Conservation (phyloP, 2,329 filamentous ascomycete species). For the Metarhizium robertsii region DNA sequence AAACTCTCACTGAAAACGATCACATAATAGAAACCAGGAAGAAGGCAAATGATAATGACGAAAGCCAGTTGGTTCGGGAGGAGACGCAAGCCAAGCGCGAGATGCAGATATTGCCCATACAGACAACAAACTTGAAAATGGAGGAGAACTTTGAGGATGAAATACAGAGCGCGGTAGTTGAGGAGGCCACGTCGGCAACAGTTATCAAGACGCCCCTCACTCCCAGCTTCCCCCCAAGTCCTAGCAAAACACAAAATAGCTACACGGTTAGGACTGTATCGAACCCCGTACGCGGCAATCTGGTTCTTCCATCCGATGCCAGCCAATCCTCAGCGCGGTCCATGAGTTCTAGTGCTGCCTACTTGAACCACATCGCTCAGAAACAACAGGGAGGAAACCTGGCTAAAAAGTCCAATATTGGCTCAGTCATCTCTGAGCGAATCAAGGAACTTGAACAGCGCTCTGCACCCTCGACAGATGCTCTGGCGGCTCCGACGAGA, state of each 20-base stretch:
- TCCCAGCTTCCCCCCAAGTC: conserved; percentile 41
- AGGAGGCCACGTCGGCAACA: conserved; percentile 72
- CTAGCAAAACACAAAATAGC: conserved; percentile 7
- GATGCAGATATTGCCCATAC: conserved; percentile 43
- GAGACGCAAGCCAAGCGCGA: conserved; percentile 23
- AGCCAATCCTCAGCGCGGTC: conserved; percentile 40
- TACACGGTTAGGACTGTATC: conserved; percentile 39
- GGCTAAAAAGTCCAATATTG: conserved; percentile 64
- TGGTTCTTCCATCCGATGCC: conserved; percentile 36
- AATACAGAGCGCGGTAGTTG: conserved; percentile 68
- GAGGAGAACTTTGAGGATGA: conserved; percentile 73
- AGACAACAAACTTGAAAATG: conserved; percentile 28
- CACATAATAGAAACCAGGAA: neutral
- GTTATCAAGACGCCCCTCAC: conserved; percentile 78
- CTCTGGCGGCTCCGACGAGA: conserved; percentile 12
- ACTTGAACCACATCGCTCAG: conserved; percentile 43
- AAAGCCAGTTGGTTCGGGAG: conserved; percentile 17
- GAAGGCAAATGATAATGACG: conserved; percentile 14
- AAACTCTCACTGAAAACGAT: neutral
- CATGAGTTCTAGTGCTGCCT: conserved; percentile 47
- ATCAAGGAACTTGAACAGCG: conserved; percentile 90
- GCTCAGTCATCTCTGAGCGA: conserved; percentile 83
- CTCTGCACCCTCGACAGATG: conserved; percentile 30
- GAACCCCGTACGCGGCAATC: conserved; percentile 32
- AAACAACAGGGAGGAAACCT: conserved; percentile 41